Conservation (phyloP, 2,329 filamentous ascomycete species). For the Aspergillus bombycis region DNA sequence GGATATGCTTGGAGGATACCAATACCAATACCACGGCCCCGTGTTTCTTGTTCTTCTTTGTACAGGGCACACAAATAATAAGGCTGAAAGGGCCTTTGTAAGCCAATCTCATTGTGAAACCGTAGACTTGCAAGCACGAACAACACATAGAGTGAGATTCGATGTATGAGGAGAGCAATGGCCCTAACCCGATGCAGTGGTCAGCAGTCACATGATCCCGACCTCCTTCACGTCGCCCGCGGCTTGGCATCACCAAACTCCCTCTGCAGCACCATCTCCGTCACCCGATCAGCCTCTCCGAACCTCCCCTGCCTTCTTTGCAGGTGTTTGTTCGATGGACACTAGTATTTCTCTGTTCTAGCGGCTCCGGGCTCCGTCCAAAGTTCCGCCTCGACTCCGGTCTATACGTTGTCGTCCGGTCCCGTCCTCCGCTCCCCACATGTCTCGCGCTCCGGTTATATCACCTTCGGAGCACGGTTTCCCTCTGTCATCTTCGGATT, state of each 20-base stretch:
- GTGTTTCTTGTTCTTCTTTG: neutral
- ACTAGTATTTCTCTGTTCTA: conserved; percentile 25
- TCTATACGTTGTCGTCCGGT: conserved; percentile 32
- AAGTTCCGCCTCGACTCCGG: conserved; percentile 27
- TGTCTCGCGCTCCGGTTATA: conserved; percentile 48
- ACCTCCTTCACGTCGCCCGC: conserved; percentile 31
- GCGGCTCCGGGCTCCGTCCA: conserved; percentile 23
- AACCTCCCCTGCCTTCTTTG: conserved; percentile 24
- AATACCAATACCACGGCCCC: neutral
- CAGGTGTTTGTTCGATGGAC: conserved; percentile 31
- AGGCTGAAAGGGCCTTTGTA: neutral
- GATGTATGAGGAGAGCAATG: neutral
- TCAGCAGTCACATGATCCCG: conserved; percentile 29
- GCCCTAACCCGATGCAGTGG: neutral
- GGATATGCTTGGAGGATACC: neutral
- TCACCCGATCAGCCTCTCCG: conserved; percentile 20
- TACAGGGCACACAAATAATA: neutral
- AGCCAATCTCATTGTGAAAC: neutral
- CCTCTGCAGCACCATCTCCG: conserved; percentile 33
- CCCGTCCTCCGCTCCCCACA: conserved; percentile 46
- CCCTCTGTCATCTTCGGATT: conserved; percentile 30
- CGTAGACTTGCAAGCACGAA: neutral
- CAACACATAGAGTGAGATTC: neutral
- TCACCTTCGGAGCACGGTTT: conserved; percentile 40
- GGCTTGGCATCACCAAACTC: conserved; percentile 46